Percentiles rank a stretch among this genome's conserved stretches.
phyloP scores from a whole-genome alignment of 192 early-diverging fungal genomes.

The Mortierella antarctica region DNA sequence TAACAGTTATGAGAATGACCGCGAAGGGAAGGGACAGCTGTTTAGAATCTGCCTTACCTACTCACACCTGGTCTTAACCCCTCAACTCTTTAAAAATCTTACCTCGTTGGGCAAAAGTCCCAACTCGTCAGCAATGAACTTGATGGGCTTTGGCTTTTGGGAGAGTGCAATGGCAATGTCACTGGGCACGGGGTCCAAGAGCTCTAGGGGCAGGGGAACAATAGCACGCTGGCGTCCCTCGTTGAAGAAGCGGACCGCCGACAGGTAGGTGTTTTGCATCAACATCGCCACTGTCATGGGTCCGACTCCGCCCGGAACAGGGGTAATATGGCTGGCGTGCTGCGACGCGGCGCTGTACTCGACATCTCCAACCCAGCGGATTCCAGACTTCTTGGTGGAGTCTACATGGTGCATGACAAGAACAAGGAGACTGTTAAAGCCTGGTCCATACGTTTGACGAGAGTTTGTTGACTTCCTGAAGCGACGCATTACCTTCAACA shows the following conservation, averaged over 20 bases:
- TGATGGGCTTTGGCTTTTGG: slow-evolving; percentile 89
- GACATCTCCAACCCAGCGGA: slow-evolving; percentile 96
- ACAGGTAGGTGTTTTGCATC: slow-evolving; percentile 86
- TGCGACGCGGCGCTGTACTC: slow-evolving; percentile 76
- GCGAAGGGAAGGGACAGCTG: background rate
- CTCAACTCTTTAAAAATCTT: slow-evolving; percentile 1
- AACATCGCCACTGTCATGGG: slow-evolving; percentile 99
- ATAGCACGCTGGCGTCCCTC: slow-evolving; percentile 61
- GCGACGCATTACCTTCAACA: slow-evolving; percentile 63
- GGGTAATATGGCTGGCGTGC: slow-evolving; percentile 90
- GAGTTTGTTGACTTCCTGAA: background rate
- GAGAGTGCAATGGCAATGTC: slow-evolving; percentile 95
- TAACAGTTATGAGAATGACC: background rate
- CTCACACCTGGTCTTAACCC: no score
- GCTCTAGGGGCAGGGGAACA: slow-evolving; percentile 70
- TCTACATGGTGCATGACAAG: slow-evolving; percentile 57
- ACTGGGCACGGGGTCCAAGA: slow-evolving; percentile 85
- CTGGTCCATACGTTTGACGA: background rate
- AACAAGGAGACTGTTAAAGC: background rate
- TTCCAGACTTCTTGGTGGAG: slow-evolving; percentile 89
- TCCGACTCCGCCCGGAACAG: slow-evolving; percentile 98
- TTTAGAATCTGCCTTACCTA: no score
- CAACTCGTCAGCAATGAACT: slow-evolving; percentile 84
- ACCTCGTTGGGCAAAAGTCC: slow-evolving; percentile 80
- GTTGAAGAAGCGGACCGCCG: slow-evolving; percentile 77